phyloP scores from a whole-genome alignment of 148 eudicot species.

The Rhododendron simsii region DNA sequence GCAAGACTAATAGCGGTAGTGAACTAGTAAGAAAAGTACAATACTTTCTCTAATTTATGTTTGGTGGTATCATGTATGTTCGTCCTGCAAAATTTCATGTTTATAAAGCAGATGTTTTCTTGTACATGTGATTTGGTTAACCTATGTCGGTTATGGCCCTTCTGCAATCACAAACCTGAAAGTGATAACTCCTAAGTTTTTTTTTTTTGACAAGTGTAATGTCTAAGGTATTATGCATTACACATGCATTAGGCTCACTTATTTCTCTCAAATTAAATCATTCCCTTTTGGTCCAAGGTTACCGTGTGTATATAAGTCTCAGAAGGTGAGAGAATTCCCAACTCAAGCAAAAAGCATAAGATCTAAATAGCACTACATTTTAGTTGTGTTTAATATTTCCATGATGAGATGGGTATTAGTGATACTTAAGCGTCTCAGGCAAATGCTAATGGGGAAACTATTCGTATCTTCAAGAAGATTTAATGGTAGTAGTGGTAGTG shows the following conservation, averaged over 20 bases:
- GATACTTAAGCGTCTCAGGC: constrained; percentile 1
- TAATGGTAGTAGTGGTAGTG: background rate
- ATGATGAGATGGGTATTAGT: background rate
- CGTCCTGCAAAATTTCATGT: background rate
- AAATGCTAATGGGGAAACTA: background rate
- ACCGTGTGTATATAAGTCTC: background rate
- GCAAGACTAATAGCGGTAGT: background rate
- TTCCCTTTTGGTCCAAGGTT: background rate
- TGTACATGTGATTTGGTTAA: background rate
- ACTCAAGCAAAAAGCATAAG: background rate
- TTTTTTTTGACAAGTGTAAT: too few relatives aligned
- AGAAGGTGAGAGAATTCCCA: background rate
- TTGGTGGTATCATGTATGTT: background rate
- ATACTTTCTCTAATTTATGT: background rate
- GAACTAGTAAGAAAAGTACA: background rate
- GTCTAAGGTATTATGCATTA: background rate
- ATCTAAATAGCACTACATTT: background rate
- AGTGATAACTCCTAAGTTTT: background rate
- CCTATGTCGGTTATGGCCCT: background rate
- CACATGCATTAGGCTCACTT: constrained; percentile 4
- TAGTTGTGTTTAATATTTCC: background rate
- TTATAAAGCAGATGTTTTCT: background rate
- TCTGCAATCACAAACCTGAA: background rate
- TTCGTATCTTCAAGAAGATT: background rate
- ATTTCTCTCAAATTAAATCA: background rate